Evolutionary conservation across 306 rosid genomes (phyloP).

Genomic region (Malus sylvestris): DNA sequence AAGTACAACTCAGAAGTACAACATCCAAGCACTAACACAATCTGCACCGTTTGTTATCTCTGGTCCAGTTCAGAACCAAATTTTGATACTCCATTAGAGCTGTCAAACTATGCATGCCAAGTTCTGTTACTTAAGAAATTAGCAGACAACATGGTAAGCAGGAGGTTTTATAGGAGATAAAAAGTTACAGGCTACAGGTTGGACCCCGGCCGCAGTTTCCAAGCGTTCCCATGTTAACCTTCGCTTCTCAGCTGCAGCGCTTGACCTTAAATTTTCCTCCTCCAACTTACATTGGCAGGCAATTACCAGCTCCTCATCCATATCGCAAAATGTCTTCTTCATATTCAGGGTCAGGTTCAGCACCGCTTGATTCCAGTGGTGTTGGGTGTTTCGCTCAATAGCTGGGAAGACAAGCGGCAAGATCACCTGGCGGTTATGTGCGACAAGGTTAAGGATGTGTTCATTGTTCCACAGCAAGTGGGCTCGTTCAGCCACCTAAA

Average conservation of each 20-base stretch:
- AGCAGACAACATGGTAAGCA: conserved; percentile 82
- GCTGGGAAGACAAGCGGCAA: conserved; percentile 86
- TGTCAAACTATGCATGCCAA: conserved; percentile 8
- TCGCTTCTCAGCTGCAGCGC: conserved; percentile 68
- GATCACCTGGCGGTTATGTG: conserved; percentile 76
- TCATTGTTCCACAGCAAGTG: conserved; percentile 96
- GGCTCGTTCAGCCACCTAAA: conserved; percentile 91
- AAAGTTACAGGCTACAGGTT: conserved; percentile 35
- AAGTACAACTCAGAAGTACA: conserved; percentile 25
- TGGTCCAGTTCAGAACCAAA: conserved; percentile 21
- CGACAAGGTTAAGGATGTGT: conserved; percentile 65
- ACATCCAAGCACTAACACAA: conserved; percentile 36
- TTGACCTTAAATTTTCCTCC: conserved; percentile 48
- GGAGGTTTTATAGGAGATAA: conserved; percentile 55
- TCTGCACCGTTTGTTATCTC: conserved; percentile 6
- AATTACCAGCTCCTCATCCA: conserved; percentile 76
- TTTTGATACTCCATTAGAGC: conserved; percentile 12
- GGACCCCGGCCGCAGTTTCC: conserved; percentile 51
- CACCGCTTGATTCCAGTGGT: conserved; percentile 96
- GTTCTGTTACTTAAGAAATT: conserved; percentile 17
- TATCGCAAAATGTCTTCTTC: conserved; percentile 64
- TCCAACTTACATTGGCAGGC: conserved; percentile 72
- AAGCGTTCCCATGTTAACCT: conserved; percentile 77
- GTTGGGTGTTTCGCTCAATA: conserved; percentile 63
- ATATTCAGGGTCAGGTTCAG: conserved; percentile 80